These are phyloP conservation scores for Eucalyptus fibrosa DNA, from an alignment of 345 rosid species.

Conservation along the genomic window DNA sequence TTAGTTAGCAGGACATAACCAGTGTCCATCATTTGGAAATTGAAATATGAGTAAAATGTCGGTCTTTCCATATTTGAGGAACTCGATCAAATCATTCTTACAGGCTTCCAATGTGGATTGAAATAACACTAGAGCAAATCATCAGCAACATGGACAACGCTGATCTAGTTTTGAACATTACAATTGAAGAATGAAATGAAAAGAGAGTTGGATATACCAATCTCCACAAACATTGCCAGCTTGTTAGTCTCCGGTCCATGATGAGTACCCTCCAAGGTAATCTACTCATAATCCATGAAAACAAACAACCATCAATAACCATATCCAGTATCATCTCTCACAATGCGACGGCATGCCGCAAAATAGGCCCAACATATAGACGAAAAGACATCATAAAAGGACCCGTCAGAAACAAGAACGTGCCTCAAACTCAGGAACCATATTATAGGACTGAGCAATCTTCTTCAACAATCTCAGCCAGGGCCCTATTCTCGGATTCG, in stretches of 20 bases:
- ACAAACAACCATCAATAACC: neutral
- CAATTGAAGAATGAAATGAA: neutral
- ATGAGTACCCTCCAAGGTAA: constrained; percentile 91
- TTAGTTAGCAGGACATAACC: neutral
- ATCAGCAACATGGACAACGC: neutral
- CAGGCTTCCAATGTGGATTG: neutral
- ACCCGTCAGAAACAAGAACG: neutral
- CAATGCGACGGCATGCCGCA: neutral
- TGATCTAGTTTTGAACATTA: neutral
- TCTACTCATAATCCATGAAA: constrained; percentile 15
- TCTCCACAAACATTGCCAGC: constrained; percentile 87
- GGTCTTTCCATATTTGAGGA: neutral
- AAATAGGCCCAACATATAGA: neutral
- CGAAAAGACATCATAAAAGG: neutral
- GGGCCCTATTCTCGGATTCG: constrained; percentile 79
- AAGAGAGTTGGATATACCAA: constrained; percentile 25
- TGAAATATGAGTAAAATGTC: neutral
- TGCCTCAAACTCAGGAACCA: constrained; percentile 98
- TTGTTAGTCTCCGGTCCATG: constrained; percentile 82
- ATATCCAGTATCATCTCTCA: neutral
- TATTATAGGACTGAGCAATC: constrained; percentile 50
- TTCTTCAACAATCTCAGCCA: constrained; percentile 75
- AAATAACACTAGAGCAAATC: neutral
- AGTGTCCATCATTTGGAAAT: neutral
- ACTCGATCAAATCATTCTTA: neutral